Evolutionary conservation across 208 protist genomes (phyloP).

Genomic region (Wallacemonas sp.): DNA sequence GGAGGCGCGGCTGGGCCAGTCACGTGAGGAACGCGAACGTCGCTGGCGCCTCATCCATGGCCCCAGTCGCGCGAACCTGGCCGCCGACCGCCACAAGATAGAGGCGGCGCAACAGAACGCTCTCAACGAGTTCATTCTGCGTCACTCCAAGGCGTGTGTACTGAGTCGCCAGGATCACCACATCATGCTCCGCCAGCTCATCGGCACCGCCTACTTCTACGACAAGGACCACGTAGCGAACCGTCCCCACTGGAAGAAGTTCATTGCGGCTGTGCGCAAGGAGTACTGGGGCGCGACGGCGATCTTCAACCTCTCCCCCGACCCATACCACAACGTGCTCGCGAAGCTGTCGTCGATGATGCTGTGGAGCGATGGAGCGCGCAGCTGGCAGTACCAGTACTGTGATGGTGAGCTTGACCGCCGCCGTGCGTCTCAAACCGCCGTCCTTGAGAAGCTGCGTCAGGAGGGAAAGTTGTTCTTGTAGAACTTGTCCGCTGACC

Average conservation of each 20-base stretch:
- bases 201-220: conserved; percentile 61
- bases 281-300: conserved; percentile 80
- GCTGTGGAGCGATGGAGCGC: conserved; percentile 65
- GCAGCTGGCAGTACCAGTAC: conserved; percentile 72
- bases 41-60: conserved; percentile 25
- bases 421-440: conserved; percentile 42
- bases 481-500: no score
- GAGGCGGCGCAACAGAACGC: conserved; percentile 53
- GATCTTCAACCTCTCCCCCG: conserved; percentile 72
- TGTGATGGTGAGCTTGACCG: conserved; percentile 45
- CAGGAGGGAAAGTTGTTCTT: conserved; percentile 68
- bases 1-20: conserved; percentile 1
- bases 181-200: conserved; percentile 81
- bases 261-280: conserved; percentile 65
- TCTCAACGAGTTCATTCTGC: conserved; percentile 77
- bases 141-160: conserved; percentile 32
- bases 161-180: conserved; percentile 80
- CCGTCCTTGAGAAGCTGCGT: conserved; percentile 50
- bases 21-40: not conserved
- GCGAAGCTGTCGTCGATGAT: conserved; percentile 88
- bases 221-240: conserved; percentile 59
- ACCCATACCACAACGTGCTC: conserved; percentile 82
- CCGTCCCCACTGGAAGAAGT: conserved; percentile 59
- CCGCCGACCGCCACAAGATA: conserved; percentile 51
- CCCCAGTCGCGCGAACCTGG: conserved; percentile 42